phyloP scores from a whole-genome alignment of 2,329 filamentous ascomycete genomes.

The Lizonia empirigonia region DNA sequence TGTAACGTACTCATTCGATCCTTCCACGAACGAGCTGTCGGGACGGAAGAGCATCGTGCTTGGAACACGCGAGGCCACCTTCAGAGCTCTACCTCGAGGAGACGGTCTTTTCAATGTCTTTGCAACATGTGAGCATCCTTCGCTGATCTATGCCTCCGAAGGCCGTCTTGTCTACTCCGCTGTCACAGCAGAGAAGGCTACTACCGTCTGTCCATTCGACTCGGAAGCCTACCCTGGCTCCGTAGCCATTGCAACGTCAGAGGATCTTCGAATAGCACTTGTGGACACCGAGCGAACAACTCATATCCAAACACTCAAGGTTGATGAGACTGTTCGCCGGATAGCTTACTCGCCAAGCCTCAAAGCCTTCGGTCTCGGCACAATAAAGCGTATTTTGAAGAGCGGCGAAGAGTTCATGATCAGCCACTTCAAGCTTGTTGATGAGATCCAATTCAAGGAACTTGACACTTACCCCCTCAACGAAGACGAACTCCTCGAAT shows the following conservation, averaged over 20 bases:
- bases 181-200: conserved; percentile 85
- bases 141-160: conserved; percentile 87
- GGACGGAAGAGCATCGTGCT: conserved; percentile 81
- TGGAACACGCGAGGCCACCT: conserved; percentile 81
- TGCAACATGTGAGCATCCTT: conserved; percentile 91
- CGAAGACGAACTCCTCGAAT: conserved; percentile 78
- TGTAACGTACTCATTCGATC: conserved; percentile 77
- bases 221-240: conserved; percentile 78
- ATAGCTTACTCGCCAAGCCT: conserved; percentile 82
- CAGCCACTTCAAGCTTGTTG: conserved; percentile 85
- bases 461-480: conserved; percentile 73
- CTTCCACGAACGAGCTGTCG: conserved; percentile 65
- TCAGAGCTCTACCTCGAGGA: conserved; percentile 75
- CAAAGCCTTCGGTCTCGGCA: conserved; percentile 84
- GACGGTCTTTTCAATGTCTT: conserved; percentile 78
- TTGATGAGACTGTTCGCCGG: conserved; percentile 82
- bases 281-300: conserved; percentile 87
- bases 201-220: conserved; percentile 81
- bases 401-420: conserved; percentile 75
- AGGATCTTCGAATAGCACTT: conserved; percentile 76
- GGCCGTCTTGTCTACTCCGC: conserved; percentile 90
- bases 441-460: conserved; percentile 84
- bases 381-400: conserved; percentile 74
- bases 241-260: conserved; percentile 78
- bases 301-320: conserved; percentile 79